Base-by-base conservation (phyloP, 2,329 filamentous ascomycete species). In the Didymella pinodella region DNA sequence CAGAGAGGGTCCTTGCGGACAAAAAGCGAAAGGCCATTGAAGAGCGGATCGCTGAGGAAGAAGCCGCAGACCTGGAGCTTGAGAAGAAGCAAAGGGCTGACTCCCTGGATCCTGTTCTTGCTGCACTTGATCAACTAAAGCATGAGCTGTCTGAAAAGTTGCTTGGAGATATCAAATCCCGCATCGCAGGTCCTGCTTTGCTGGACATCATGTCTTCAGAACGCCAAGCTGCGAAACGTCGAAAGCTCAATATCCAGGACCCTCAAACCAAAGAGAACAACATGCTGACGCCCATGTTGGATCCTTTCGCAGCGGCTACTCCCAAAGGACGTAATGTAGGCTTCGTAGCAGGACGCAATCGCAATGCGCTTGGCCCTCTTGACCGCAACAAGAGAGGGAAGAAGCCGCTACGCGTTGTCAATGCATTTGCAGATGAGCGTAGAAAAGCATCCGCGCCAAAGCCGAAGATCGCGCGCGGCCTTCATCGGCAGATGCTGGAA, bases 1-100 rank as follows among this genome's bases (percentile, higher is more conserved):
- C 82, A 10, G 81, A 83, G 64, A 79, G 80, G n/a, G 78, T 79
- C 11, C 73, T 79, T 48, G 79, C 77, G 14, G 75, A 79, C 49
- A 80, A 80, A 64, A 83, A 84, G 62, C 84, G 86, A 56, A 85
- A 86, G 68, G 88, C 88, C 38, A 89, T 94, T 61, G 83, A 84
- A 55, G 87, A 89, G 56, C 86, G 88, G 56, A 79, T 86, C 44
- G 86, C 86, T 54, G 87, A 85, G 47, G 91, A 97, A 71, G 89
- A 92, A 43, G 91, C 92, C 63, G 85, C 88, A 48, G 94, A 97
- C 72, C 74, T 94, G 7, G 93, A 97, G 72, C 90, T 95, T 66
- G 94, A 98, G 76, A 97, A 95, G 80, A 89, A 88, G 71, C 90
- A 94, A 68, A 84, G 94, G 51, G 93, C 93, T 18, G 89, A 90